These are phyloP conservation scores for Cordyceps fumosorosea DNA, from an alignment of 2,329 filamentous ascomycete species.

Conservation along the genomic window DNA sequence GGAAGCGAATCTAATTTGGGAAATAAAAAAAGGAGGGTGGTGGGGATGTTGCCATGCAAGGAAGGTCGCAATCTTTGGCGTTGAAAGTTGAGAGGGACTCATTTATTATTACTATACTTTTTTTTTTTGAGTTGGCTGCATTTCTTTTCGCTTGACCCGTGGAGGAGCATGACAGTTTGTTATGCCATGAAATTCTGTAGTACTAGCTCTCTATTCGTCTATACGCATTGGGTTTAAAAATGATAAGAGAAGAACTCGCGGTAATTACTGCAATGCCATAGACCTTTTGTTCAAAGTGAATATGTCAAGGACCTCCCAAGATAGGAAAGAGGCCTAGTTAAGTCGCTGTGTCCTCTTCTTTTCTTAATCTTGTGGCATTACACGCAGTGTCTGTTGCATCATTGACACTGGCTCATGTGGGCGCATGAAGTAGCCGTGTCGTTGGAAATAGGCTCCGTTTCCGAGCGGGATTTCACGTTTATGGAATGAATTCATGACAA, in stretches of 20 bases:
- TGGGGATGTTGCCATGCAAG: neutral
- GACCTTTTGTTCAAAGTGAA: neutral
- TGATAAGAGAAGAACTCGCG: neutral
- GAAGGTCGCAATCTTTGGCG: neutral
- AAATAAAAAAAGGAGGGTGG: neutral
- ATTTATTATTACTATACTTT: neutral
- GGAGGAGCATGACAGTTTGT: neutral
- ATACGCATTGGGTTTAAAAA: neutral
- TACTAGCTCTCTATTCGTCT: slow-evolving; percentile 1
- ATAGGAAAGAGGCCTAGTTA: neutral
- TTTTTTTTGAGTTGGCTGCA: slow-evolving; percentile 1
- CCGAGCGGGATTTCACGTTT: neutral
- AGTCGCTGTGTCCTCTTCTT: neutral
- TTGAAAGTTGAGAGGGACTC: neutral
- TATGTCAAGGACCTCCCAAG: neutral
- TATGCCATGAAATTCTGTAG: slow-evolving; percentile 7
- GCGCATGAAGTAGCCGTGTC: neutral
- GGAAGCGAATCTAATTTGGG: neutral
- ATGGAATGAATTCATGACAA: neutral
- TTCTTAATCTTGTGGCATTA: neutral
- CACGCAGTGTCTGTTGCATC: neutral
- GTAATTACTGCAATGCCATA: neutral
- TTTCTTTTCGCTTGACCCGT: neutral
- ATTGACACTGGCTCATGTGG: neutral
- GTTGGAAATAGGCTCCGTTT: neutral